Base-by-base conservation (phyloP, 805 yeast genomes). In the Zygosaccharomyces pseudorouxii region DNA sequence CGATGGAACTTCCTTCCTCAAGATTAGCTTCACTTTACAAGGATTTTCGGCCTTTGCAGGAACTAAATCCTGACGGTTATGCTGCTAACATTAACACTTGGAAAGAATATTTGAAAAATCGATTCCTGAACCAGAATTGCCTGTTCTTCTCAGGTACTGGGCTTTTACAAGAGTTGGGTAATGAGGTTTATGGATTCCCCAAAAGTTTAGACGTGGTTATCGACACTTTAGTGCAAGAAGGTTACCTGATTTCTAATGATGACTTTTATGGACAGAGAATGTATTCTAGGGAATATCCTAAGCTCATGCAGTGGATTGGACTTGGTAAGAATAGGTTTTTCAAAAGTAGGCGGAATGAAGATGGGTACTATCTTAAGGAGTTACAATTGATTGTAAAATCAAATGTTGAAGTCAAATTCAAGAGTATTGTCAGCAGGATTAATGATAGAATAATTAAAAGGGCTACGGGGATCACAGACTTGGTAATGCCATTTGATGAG, bases 31-130 rank as follows among this genome's bases (percentile, higher is more conserved):
- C 76, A 4, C 59, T 72, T 1, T 72, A 71, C 51, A 68, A 69
- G 3, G 75, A 71, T 51, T 71, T 71, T 50, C 59, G 69, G 39
- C 60, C 59, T 33, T 55, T 71, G 30, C 57, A 64, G 37, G 70
- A 70, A 16, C 53, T 65, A 18, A 72, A 72, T 50, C 65, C 66
- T 9, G 75, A 72, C n/a, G 76, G 76, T 1, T 72, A 64, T 38
- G 63, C 59, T 31, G 75, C 75, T 7, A 72, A 72, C 47, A 52
- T 71, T 38, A 55, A 58, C 19, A 67, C 71, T 5, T 72, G 76
- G 76, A 63, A 57, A 38, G 55, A 64, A 1, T 62, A 62, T 33
- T 45, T 72, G 7, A 43, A 38, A 4, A 20, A 39, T 3, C 45
- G 46, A 7, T 47, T 51, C 27, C 38, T 59, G n/a, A 28, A 35